phyloP scores from a whole-genome alignment of 2,329 filamentous ascomycete genomes.

The Cercospora sp. region DNA sequence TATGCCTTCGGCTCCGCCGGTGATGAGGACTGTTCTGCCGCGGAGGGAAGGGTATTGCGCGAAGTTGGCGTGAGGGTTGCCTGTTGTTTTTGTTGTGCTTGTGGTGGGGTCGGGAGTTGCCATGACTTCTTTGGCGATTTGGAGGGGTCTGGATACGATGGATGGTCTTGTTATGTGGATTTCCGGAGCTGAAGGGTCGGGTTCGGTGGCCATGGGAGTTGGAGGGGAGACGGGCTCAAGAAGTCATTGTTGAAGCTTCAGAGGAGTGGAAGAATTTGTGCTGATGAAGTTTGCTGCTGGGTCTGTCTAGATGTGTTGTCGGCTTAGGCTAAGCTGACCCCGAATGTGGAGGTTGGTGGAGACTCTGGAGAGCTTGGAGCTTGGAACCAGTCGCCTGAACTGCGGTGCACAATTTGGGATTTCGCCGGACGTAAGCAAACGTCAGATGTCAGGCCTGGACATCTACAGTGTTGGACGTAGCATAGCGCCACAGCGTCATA shows the following conservation, averaged over 20 bases:
- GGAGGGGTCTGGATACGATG: constrained; percentile 1
- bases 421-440: constrained; percentile 2
- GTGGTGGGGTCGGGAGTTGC: constrained; percentile 13
- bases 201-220: neutral
- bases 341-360: constrained; percentile 8
- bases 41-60: constrained; percentile 44
- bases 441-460: neutral
- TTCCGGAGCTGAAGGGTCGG: neutral
- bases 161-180: constrained; percentile 5
- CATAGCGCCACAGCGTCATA: neutral
- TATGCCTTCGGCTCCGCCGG: constrained; percentile 65
- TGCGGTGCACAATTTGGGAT: neutral
- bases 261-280: neutral
- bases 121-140: constrained; percentile 11
- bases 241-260: neutral
- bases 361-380: constrained; percentile 13
- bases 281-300: neutral
- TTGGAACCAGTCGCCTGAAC: constrained; percentile 3
- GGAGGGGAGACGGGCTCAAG: neutral
- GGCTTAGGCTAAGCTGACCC: neutral
- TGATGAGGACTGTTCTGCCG: constrained; percentile 62
- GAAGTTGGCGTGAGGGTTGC: constrained; percentile 5
- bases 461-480: neutral
- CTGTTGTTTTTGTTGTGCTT: neutral
- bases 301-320: constrained; percentile 7